Percentiles rank a stretch among this genome's conserved stretches.
Conservation (phyloP, 331 rosid genomes). For the Ulmus americana region DNA sequence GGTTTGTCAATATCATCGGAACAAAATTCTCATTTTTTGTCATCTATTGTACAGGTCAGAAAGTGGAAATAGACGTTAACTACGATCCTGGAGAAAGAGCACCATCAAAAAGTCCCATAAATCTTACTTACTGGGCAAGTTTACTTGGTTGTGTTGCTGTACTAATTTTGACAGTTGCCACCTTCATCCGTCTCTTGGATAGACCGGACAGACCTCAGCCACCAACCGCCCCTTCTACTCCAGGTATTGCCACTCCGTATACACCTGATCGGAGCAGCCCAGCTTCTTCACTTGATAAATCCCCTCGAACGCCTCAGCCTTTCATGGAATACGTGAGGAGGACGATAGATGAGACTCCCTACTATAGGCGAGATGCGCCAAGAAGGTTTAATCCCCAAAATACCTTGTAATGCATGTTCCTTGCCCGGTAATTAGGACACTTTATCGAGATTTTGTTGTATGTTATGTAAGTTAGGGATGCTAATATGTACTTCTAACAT, state of each 20-base stretch:
- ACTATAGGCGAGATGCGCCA: constrained; percentile 65
- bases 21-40: neutral
- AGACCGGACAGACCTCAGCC: constrained; percentile 43
- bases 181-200: constrained; percentile 34
- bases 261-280: constrained; percentile 58
- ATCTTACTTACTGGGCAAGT: constrained; percentile 33
- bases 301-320: constrained; percentile 91
- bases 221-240: constrained; percentile 29
- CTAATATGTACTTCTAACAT: too few species aligned
- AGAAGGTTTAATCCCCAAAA: constrained; percentile 79
- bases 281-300: constrained; percentile 33
- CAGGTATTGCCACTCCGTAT: constrained; percentile 38
- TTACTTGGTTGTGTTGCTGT: constrained; percentile 38
- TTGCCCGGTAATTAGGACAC: constrained; percentile 6
- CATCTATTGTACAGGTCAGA: constrained; percentile 55
- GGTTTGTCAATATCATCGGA: neutral
- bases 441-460: neutral
- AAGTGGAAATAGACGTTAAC: constrained; percentile 51
- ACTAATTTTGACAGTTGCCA: constrained; percentile 23
- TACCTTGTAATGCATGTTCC: constrained; percentile 44
- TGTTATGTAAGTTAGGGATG: neutral
- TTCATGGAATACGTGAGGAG: constrained; percentile 84
- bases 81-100: constrained; percentile 40
- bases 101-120: constrained; percentile 22
- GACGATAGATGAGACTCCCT: constrained; percentile 92